Base-by-base conservation (phyloP, 2,329 filamentous ascomycete species). In the Sarocladium strictum region DNA sequence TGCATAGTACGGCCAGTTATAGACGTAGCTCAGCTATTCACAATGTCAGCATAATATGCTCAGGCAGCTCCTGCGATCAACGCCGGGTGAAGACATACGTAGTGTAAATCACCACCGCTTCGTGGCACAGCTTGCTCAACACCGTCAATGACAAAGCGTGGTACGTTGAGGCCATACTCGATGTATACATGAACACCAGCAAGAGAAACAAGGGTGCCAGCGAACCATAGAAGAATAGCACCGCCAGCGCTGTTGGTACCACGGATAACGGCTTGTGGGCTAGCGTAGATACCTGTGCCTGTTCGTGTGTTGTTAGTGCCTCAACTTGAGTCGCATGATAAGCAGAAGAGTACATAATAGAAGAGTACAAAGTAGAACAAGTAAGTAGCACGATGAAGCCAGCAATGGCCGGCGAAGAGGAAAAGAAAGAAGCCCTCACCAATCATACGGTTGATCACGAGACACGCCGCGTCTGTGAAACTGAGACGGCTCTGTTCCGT, bases 31-130 rank as follows among this genome's bases (percentile, higher is more conserved):
- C 15, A 79, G 69, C 63, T 47, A 5, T 19, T 11, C 21, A 6
- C 3, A 43, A 9, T 21, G 14, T 14, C 23, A 19, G 35, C n/a
- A n/a, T n/a, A n/a, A n/a, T n/a, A n/a, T n/a, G n/a, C n/a, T n/a
- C n/a, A n/a, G n/a, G n/a, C n/a, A n/a, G n/a, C n/a, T n/a, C n/a
- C n/a, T n/a, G n/a, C n/a, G n/a, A n/a, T n/a, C n/a, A n/a, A n/a
- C n/a, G n/a, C n/a, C n/a, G n/a, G n/a, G n/a, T n/a, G n/a, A n/a
- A n/a, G n/a, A 47, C 43, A 47, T 47, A 47, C 43, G n/a, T 76
- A 78, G 58, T 77, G 75, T 55, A 76, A 70, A 54, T 76, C 75
- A 21, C 73, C 75, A 2, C 75, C 75, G 45, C 70, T 74, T 38
- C 75, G 66, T 7, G 75, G 74, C 1, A 76, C 70, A 26, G 65